Evolutionary conservation across 2,329 filamentous ascomycete genomes (phyloP), one percentile per base, ranked within the genome.

Genomic region (Colletotrichum salicis): DNA sequence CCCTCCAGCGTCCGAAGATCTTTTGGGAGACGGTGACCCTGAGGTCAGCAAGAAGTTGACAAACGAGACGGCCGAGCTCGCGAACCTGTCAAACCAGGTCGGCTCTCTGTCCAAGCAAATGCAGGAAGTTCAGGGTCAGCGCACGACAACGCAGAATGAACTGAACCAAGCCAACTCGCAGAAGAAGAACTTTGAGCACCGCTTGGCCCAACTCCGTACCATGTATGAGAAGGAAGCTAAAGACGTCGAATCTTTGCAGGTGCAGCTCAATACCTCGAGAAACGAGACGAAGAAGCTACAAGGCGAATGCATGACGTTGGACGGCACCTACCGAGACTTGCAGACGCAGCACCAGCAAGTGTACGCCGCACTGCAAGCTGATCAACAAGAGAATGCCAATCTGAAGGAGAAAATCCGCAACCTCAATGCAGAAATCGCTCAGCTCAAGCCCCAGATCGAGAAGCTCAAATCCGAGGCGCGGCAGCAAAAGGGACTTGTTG

Each of bases 51-150:
- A 93, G 81, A 97, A 93, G 80, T 86, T 98, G 31, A 96, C 93
- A 0, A 92, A 91, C 74, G 96, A 99, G 79, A 96, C 95, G 2
- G 92, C 93, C 0, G 96, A 99, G 80, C 87, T 99, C 70, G 96
- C 95, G 63, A 98, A 99, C 79, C 87, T 99, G 76, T 98, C 96
- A 1, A 98, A 97, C 80, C 96, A 98, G 81, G 94, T 99, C 74
- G 92, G 94, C 37, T 96, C 93, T 2, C 84, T 99, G 67, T 93
- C 95, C 0, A 97, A 92, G 78, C 95, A 99, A 83, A 97, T 97
- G 91, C 94, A 97, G 79, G 94, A 96, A 76, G 93, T 97, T 1
- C 94, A 97, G 80, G 90, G 88, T 41, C 96, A 97, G 82, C 92
- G 95, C 74, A 89, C 86, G 5, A 89, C 90, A 2, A 93, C 93